Conservation (phyloP, 768 basidiomycete species). For the Tricholoma flavovirens region DNA sequence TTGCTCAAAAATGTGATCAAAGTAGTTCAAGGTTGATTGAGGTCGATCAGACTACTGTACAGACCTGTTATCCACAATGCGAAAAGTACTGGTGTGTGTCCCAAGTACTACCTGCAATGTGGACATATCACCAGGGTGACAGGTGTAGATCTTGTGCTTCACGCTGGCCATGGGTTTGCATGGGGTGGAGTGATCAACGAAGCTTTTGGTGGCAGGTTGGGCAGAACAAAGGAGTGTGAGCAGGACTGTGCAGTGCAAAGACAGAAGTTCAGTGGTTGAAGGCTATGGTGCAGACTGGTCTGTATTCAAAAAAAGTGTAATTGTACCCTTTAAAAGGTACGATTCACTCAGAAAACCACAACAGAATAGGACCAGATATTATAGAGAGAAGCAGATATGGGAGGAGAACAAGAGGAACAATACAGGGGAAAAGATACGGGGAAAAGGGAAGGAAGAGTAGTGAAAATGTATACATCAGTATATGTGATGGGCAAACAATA, state of each 20-base stretch:
- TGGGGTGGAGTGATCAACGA: not conserved
- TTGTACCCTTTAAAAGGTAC: not conserved
- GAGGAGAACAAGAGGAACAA: too few relatives aligned
- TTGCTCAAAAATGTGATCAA: too few relatives aligned
- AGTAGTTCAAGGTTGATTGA: too few relatives aligned
- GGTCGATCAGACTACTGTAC: too few relatives aligned
- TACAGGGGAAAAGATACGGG: too few relatives aligned
- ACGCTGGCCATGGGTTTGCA: not conserved
- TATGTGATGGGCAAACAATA: not conserved
- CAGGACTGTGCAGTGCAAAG: not conserved
- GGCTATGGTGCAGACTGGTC: not conserved
- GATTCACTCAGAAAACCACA: not conserved
- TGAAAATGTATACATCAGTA: not conserved
- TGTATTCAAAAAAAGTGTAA: not conserved
- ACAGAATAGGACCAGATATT: not conserved
- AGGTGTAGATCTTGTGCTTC: not conserved
- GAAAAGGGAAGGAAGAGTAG: not conserved
- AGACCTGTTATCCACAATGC: too few relatives aligned
- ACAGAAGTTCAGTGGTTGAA: not conserved
- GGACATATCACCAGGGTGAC: too few relatives aligned
- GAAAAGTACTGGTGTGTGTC: too few relatives aligned
- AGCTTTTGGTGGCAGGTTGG: not conserved
- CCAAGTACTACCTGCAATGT: too few relatives aligned
- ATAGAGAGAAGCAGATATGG: not conserved
- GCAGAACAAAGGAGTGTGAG: not conserved